Percentiles rank a stretch among this genome's conserved stretches.
Evolutionary conservation across 495 filamentous ascomycete genomes (phyloP).

Genomic region (Penicillium crystallinum): DNA sequence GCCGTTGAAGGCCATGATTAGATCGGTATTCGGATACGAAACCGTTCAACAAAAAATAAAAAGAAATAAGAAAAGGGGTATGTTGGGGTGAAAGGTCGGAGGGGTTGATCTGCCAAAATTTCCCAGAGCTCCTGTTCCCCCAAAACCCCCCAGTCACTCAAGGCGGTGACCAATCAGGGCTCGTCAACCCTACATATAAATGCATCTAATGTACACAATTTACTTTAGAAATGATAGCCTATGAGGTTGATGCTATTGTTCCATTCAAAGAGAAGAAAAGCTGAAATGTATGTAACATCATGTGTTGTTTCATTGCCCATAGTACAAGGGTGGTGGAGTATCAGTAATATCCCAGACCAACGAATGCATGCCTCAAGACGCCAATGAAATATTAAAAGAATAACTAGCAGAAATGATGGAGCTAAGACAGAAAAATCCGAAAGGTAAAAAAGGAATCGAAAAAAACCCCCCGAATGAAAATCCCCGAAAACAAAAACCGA

Average conservation of each 20-base stretch:
- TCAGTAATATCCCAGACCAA: not conserved
- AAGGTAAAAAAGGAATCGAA: not conserved
- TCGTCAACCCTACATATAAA: constrained; percentile 20
- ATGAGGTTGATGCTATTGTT: not conserved
- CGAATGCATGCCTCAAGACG: constrained; percentile 1
- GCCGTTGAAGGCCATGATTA: constrained; percentile 88
- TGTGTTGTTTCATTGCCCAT: not conserved
- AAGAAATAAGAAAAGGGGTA: constrained; percentile 21
- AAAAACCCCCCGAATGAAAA: too few species aligned
- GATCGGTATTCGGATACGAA: constrained; percentile 17
- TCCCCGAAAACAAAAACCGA: constrained; percentile 5
- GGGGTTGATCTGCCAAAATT: constrained; percentile 44
- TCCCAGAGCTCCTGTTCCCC: constrained; percentile 41
- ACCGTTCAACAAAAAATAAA: constrained; percentile 11
- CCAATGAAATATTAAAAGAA: not conserved
- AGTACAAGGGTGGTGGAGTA: not conserved
- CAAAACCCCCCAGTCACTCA: constrained; percentile 17
- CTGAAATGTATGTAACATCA: not conserved
- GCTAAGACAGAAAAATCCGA: not conserved
- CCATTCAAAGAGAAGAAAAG: not conserved
- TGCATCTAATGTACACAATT: not conserved
- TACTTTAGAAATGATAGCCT: not conserved
- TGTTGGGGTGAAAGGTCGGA: constrained; percentile 22
- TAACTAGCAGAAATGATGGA: not conserved
- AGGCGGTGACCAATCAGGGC: constrained; percentile 35